Evolutionary conservation across 129 eudicot genomes (phyloP), one percentile per base, ranked within the genome.

Genomic region (Chrysanthemum lavandulifolium): DNA sequence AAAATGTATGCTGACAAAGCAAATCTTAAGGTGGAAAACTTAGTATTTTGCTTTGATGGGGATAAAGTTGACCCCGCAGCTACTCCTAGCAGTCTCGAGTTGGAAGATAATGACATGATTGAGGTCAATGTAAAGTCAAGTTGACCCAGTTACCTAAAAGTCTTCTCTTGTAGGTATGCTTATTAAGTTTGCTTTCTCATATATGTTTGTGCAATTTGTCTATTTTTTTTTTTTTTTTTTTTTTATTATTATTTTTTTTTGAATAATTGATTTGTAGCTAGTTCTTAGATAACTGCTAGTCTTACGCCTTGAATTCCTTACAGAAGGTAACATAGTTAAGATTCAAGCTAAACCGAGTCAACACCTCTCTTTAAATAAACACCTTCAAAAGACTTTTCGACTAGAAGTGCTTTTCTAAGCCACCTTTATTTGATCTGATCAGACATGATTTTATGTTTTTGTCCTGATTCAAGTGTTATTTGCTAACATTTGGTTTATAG

Each of bases 51-150:
- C 72, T 95, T 95, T 66, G 99, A 95, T 67, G 99, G 99, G 21
- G 99, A 95, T 40, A 95, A 86, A 85, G 76, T 95, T 36, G 68
- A 81, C 80, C 94, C 96, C 33, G 16, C 82, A 29, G 73, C 84
- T 62, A 95, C 99, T 36, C 99, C 99, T 23, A 75, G 76, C 33
- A 74, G 86, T 68, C 91, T 95, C n/a, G 99, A 77, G 13, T 88
- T 95, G 99, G 99, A 95, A 76, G 99, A 90, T 14, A 80, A 86
- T 45, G 99, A 95, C 79, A 83, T 90, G 51, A 80, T 95, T 58
- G 99, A 95, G 84, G 99, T 90, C 67, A 78, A 83, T 83, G 78
- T 78, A 18, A 95, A 89, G 79, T 78, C 85, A 81, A 82, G 75
- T 45, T 87, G 83, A 85, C 79, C 80, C 79, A 59, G 94, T 87